phyloP scores from a whole-genome alignment of 305 asterid genomes.

The Coffea humblotiana region DNA sequence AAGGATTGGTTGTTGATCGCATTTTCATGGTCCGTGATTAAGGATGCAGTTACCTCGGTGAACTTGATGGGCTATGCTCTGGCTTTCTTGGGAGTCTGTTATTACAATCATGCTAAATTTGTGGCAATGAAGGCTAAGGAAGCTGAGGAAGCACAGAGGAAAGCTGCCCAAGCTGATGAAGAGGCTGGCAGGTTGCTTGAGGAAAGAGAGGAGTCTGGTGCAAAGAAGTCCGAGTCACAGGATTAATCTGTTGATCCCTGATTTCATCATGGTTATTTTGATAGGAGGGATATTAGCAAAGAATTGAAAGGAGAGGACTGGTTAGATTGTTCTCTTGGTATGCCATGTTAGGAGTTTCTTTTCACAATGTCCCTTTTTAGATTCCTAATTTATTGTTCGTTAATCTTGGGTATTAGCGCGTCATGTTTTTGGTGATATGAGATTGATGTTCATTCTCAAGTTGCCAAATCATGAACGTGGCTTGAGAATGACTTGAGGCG shows the following conservation, averaged over 20 bases:
- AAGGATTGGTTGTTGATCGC: constrained; percentile 75
- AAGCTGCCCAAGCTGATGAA: constrained; percentile 38
- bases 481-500: constrained; percentile 18
- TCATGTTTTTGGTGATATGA: neutral
- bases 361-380: neutral
- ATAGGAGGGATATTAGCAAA: neutral
- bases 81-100: constrained; percentile 69
- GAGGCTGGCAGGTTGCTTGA: constrained; percentile 47
- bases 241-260: constrained; percentile 24
- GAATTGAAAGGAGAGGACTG: constrained; percentile 4
- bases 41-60: constrained; percentile 64
- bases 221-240: constrained; percentile 42
- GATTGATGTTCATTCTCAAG: constrained; percentile 10
- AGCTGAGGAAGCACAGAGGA: constrained; percentile 41
- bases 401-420: neutral
- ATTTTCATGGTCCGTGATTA: constrained; percentile 79
- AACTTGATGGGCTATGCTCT: constrained; percentile 65
- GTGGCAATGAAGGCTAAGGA: constrained; percentile 68
- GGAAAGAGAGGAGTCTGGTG: constrained; percentile 44
- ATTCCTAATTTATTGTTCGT: constrained; percentile 12
- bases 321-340: constrained; percentile 2
- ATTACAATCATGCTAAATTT: constrained; percentile 61
- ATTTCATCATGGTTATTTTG: neutral
- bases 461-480: constrained; percentile 12
- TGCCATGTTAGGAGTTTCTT: constrained; percentile 5